Evolutionary conservation across 371 early-diverging fungal species (phyloP).

Genomic region (Entomophthora muscae): DNA sequence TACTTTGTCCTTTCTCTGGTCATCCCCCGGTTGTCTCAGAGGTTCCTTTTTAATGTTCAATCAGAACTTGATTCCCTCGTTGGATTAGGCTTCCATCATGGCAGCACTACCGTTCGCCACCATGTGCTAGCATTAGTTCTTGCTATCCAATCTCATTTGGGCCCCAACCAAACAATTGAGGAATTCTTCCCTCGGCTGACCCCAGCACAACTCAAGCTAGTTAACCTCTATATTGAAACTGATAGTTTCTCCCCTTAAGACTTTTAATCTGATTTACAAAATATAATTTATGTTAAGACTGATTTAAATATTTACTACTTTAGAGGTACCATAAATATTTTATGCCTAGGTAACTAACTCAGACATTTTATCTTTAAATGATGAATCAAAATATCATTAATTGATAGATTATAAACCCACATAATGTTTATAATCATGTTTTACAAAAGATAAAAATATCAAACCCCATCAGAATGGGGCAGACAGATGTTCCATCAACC

Average conservation of each 20-base stretch:
- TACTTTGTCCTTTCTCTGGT: not conserved
- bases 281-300: not conserved
- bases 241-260: not conserved
- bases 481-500: no score
- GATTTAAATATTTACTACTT: not conserved
- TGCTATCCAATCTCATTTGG: not conserved
- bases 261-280: not conserved
- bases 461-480: no score
- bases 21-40: not conserved
- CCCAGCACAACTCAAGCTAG: conserved; percentile 4
- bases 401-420: no score
- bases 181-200: conserved; percentile 5
- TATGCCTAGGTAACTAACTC: no score
- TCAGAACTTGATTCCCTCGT: not conserved
- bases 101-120: not conserved
- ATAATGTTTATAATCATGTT: no score
- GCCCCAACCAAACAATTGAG: not conserved
- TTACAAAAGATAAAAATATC: no score
- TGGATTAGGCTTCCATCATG: not conserved
- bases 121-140: not conserved
- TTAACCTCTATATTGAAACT: conserved; percentile 2
- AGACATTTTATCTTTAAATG: no score
- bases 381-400: no score
- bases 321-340: no score
- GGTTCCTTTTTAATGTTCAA: not conserved